These are phyloP conservation scores for Gaultheria prostrata DNA, from an alignment of 148 eudicot genomes.

Conservation along the genomic window DNA sequence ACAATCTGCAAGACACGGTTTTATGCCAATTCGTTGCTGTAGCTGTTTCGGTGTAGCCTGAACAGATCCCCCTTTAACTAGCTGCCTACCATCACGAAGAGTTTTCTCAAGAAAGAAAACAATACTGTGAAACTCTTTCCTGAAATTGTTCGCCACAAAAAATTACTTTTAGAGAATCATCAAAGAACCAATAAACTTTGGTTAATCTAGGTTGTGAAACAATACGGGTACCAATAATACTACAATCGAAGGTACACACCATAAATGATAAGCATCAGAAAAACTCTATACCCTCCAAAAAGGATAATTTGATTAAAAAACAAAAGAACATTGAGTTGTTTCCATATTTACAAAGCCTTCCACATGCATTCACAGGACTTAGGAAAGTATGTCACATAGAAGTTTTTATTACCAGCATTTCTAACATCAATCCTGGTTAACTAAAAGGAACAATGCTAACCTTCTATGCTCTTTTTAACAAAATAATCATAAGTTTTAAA, in stretches of 20 bases:
- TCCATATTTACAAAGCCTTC: not conserved
- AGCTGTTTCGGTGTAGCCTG: conserved; percentile 43
- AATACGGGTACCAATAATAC: not conserved
- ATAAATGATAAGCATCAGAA: not conserved
- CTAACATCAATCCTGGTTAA: not conserved
- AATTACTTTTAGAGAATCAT: not conserved
- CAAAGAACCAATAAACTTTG: not conserved
- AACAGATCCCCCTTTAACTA: conserved; percentile 52
- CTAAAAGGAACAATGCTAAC: not conserved
- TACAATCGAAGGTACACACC: not conserved
- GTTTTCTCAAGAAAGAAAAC: conserved; percentile 60
- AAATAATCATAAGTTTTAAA: not conserved
- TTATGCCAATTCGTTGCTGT: conserved; percentile 64
- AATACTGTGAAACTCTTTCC: conserved; percentile 59
- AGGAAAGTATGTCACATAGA: not conserved
- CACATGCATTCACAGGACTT: not conserved
- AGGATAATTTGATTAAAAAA: not conserved
- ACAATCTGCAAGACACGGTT: conserved; percentile 81
- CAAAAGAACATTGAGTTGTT: not conserved
- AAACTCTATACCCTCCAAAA: not conserved
- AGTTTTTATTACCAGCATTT: not conserved
- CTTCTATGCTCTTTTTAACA: not conserved
- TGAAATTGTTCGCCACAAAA: conserved; percentile 18
- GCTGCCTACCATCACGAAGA: conserved; percentile 72
- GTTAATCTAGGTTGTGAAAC: not conserved